A percentile compares a stretch with the other conserved stretches of the same genome.
These are phyloP conservation scores for Sporisorium graminicola DNA, from an alignment of 1,284 basidiomycete species.

Conservation along the genomic window DNA sequence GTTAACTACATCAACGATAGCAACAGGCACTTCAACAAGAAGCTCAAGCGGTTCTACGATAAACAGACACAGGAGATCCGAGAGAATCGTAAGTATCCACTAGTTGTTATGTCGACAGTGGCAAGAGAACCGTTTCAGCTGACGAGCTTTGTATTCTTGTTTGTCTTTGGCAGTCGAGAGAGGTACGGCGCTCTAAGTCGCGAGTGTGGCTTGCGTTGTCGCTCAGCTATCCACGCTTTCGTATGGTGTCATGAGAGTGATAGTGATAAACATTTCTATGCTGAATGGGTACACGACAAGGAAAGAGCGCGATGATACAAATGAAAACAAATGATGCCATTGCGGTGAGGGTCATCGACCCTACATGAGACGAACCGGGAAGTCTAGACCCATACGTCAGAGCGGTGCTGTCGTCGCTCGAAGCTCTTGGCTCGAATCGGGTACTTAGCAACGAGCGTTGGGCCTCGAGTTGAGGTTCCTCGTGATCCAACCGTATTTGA, in stretches of 20 bases:
- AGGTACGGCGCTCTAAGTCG: constrained; percentile 43
- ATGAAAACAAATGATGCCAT: neutral
- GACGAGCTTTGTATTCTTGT: neutral
- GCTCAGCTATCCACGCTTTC: neutral
- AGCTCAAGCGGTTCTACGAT: constrained; percentile 97
- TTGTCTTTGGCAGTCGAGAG: constrained; percentile 34
- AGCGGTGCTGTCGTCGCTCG: neutral
- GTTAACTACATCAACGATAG: constrained; percentile 99
- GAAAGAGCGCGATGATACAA: neutral
- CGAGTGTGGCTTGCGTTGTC: too few relatives aligned
- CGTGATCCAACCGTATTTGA: constrained; percentile 64
- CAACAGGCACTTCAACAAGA: constrained; percentile 99
- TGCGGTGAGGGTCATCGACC: neutral
- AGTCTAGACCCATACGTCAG: constrained; percentile 8
- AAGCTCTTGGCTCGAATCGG: neutral
- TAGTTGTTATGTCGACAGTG: too few relatives aligned
- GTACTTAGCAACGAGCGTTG: constrained; percentile 46
- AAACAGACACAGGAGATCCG: constrained; percentile 86
- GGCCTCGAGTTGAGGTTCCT: constrained; percentile 41
- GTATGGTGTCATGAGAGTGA: too few relatives aligned
- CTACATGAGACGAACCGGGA: neutral
- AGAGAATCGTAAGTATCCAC: constrained; percentile 53
- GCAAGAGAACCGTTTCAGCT: neutral
- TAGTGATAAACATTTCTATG: neutral
- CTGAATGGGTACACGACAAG: neutral